Percentiles rank a stretch among this genome's conserved stretches.
Evolutionary conservation across 345 rosid genomes (phyloP).

Genomic region (Rhodamnia argentea): DNA sequence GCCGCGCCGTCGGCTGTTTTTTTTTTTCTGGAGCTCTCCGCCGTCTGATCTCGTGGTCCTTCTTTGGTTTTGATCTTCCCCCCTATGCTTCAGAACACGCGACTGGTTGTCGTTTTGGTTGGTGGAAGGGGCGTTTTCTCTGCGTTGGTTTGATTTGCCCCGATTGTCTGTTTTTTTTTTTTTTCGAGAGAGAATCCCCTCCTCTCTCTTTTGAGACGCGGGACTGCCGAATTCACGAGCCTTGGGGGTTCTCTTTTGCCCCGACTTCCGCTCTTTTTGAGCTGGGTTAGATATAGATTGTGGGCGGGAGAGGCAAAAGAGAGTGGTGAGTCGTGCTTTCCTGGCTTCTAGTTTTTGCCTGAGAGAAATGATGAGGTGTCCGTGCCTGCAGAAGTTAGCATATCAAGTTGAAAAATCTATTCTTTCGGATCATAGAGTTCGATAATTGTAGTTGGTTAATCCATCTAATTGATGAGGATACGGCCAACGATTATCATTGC

Average conservation of each 20-base stretch:
- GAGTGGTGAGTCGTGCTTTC: background rate
- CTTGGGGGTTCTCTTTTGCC: background rate
- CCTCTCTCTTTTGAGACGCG: background rate
- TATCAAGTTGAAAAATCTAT: background rate
- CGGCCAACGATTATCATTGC: background rate
- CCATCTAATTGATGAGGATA: too few relatives aligned
- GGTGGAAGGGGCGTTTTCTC: background rate
- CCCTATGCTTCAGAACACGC: background rate
- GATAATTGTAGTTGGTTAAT: background rate
- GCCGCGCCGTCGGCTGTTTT: background rate
- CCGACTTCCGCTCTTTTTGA: background rate
- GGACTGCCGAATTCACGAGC: background rate
- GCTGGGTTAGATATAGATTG: background rate
- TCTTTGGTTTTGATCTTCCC: background rate
- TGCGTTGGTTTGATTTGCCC: background rate
- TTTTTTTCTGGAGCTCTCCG: background rate
- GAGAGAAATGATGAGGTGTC: background rate
- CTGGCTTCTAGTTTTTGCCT: background rate
- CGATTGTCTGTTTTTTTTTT: background rate
- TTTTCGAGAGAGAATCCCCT: background rate
- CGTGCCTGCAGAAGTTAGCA: background rate
- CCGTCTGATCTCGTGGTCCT: background rate
- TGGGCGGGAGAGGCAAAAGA: background rate
- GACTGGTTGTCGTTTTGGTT: background rate
- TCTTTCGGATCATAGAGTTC: background rate